phyloP scores from a whole-genome alignment of 495 filamentous ascomycete species.

The Cercophora samala region DNA sequence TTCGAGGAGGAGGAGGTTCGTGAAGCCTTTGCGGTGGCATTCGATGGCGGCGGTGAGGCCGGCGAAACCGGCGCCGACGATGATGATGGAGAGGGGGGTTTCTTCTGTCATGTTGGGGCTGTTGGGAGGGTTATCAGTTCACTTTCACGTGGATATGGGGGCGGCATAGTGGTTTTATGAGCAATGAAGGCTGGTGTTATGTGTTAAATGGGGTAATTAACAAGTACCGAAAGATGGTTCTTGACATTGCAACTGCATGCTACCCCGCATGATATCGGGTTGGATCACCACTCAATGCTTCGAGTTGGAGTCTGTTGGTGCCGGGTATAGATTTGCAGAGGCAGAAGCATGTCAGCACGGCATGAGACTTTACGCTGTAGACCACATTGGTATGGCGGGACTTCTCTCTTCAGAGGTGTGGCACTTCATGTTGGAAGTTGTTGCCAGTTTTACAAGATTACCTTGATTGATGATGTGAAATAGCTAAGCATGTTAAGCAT shows the following conservation, averaged over 20 bases:
- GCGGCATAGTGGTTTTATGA: background rate
- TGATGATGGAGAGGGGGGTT: conserved; percentile 39
- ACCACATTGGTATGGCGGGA: background rate
- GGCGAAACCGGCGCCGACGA: conserved; percentile 60
- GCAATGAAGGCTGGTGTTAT: background rate
- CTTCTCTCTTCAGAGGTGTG: background rate
- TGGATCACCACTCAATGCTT: background rate
- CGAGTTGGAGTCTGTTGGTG: background rate
- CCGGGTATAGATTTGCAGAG: conserved; percentile 1
- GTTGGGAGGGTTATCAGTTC: background rate
- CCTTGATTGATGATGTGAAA: no score
- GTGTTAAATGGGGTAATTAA: background rate
- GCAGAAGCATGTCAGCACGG: background rate
- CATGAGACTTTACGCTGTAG: background rate
- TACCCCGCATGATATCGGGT: background rate
- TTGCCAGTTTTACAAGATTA: no score
- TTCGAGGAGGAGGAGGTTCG: conserved; percentile 32
- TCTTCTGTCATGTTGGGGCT: background rate
- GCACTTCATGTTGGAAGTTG: no score
- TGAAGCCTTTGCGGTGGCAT: conserved; percentile 42
- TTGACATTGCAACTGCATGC: background rate
- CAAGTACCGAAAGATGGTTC: conserved; percentile 1
- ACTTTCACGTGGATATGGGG: background rate
- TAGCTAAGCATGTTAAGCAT: no score
- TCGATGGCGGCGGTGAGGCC: conserved; percentile 61